Evolutionary conservation across 2,329 filamentous ascomycete genomes (phyloP).

Genomic region (Colletotrichum navitas): DNA sequence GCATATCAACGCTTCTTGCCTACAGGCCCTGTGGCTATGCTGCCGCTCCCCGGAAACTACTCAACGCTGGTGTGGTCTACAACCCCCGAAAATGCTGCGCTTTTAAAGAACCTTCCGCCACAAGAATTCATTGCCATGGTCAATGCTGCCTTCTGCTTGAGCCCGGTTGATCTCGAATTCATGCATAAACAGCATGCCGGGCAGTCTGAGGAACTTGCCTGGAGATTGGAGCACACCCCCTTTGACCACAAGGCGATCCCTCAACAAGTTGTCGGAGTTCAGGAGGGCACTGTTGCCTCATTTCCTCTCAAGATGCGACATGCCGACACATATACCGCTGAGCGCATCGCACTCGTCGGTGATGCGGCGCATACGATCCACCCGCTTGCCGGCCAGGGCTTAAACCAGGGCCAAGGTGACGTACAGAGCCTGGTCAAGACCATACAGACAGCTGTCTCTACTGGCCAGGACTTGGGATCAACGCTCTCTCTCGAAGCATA

Average conservation of each 20-base stretch:
- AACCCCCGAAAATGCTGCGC: slow-evolving; percentile 81
- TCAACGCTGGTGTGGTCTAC: slow-evolving; percentile 96
- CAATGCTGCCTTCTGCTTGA: slow-evolving; percentile 91
- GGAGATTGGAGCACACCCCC: slow-evolving; percentile 81
- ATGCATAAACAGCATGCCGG: slow-evolving; percentile 74
- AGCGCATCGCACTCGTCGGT: slow-evolving; percentile 91
- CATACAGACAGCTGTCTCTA: slow-evolving; percentile 80
- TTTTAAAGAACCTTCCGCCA: slow-evolving; percentile 80
- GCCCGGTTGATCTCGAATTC: slow-evolving; percentile 82
- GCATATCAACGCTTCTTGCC: slow-evolving; percentile 97
- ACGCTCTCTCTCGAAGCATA: slow-evolving; percentile 85
- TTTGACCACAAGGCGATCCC: slow-evolving; percentile 70
- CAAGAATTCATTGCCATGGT: slow-evolving; percentile 87
- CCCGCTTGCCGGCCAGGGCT: slow-evolving; percentile 91
- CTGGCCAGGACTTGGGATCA: slow-evolving; percentile 90
- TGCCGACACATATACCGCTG: slow-evolving; percentile 91
- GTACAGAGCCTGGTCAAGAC: slow-evolving; percentile 81
- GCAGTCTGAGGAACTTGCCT: slow-evolving; percentile 82
- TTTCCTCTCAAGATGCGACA: slow-evolving; percentile 94
- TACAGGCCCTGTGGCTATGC: slow-evolving; percentile 89
- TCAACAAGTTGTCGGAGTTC: slow-evolving; percentile 75
- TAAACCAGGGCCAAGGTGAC: slow-evolving; percentile 94
- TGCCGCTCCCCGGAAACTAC: slow-evolving; percentile 86
- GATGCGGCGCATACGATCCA: slow-evolving; percentile 97
- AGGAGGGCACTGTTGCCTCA: slow-evolving; percentile 84